These are phyloP conservation scores for Eucalyptus sideroxylon DNA, from an alignment of 345 rosid genomes.

Conservation along the genomic window DNA sequence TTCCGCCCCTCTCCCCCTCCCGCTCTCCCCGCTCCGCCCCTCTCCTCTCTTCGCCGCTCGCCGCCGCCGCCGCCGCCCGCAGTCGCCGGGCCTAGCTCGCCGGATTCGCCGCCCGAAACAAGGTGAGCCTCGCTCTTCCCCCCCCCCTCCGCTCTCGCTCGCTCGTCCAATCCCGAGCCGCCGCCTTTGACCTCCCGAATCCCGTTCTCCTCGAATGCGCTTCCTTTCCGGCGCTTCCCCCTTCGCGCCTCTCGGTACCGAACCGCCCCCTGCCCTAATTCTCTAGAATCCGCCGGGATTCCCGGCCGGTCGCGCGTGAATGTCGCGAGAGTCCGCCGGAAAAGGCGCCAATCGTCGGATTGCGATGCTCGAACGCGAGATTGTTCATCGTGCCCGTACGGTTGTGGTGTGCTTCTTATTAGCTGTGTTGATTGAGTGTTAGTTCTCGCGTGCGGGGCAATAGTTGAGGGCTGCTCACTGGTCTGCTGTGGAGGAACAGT, in stretches of 20 bases:
- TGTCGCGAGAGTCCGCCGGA: not conserved
- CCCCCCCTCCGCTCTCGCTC: not conserved
- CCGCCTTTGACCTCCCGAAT: not conserved
- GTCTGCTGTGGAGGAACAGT: not conserved
- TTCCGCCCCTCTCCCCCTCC: not conserved
- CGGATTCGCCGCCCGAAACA: not conserved
- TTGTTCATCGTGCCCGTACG: not conserved
- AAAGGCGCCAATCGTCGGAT: not conserved
- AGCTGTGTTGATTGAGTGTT: not conserved
- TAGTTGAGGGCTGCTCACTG: not conserved
- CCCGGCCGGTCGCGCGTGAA: not conserved
- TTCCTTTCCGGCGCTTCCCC: not conserved
- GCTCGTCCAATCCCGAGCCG: not conserved
- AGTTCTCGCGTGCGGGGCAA: not conserved
- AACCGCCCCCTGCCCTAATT: not conserved
- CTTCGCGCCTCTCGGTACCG: not conserved
- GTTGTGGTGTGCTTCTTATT: not conserved
- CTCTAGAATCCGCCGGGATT: not conserved
- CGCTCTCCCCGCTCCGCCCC: not conserved
- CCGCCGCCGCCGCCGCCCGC: not conserved
- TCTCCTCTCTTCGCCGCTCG: not conserved
- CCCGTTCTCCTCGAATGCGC: not conserved
- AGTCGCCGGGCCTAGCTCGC: not conserved
- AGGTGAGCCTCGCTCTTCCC: not conserved
- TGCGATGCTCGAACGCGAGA: not conserved